Base-by-base conservation (phyloP, 176 grass and related monocot genomes). In the Juncus inflexus region DNA sequence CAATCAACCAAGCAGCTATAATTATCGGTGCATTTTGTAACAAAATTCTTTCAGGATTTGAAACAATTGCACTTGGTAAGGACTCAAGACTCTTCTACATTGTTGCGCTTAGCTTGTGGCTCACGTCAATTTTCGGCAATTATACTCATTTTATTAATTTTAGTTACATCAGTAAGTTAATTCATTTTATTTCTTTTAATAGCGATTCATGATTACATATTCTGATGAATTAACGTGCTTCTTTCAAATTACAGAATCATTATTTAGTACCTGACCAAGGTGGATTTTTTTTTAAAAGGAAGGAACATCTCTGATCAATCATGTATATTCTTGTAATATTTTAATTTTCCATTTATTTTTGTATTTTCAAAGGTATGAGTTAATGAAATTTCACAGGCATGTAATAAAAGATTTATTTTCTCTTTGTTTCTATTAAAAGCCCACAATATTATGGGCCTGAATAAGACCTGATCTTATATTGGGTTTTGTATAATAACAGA, bases 1-100 rank as follows among this genome's bases (percentile, higher is more conserved):
- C 39, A 14, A 72, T 67, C 35, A 67, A 42, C 50, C 54, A 77
- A 62, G 51, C 72, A 64, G 66, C 68, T 40, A 70, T 41, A 57
- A 35, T 40, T 15, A 73, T 63, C n/a, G 40, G 76, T 52, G 9
- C 12, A 35, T 55, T 11, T 64, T 35, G 70, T 13, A 83, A 90
- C 58, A 72, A 45, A 35, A 11, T 74, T 37, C 83, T 86, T 50
- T 73, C 72, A 52, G 39, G 52, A 64, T 83, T 90, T 40, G 66
- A 75, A 62, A 75, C 70, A 55, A 70, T 86, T 74, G 67, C 76
- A 55, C 76, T 70, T 6, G 79, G 76, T 10, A 90, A 80, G 76
- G 79, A 90, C 67, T 56, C 76, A 1, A 77, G 40, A 12, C 70
- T 90, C 54, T 86, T 90, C 73, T 90, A 82, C 59, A 70, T 53